These are phyloP conservation scores for Umbilicus rupestris DNA, from an alignment of 164 flowering plant genomes.

Conservation along the genomic window DNA sequence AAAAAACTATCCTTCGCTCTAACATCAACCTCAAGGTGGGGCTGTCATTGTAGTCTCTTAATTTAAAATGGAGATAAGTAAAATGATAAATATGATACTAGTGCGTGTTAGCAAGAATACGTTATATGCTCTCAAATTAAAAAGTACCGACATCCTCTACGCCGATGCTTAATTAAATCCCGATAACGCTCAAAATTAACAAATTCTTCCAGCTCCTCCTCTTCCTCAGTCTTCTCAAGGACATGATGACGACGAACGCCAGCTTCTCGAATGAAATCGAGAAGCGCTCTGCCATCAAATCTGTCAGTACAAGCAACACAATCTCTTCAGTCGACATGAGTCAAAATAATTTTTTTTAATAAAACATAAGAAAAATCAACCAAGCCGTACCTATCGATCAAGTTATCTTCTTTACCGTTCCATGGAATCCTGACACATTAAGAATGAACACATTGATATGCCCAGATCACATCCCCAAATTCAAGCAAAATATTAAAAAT, in stretches of 20 bases:
- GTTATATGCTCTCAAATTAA: constrained; percentile 26
- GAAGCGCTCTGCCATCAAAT: constrained; percentile 97
- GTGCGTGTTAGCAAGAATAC: constrained; percentile 9
- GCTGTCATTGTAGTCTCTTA: constrained; percentile 7
- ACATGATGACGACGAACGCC: constrained; percentile 38
- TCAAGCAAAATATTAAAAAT: background rate
- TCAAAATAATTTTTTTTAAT: too few species aligned
- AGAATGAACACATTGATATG: background rate
- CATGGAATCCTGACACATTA: constrained; percentile 69
- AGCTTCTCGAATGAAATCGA: constrained; percentile 79
- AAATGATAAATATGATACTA: constrained; percentile 2
- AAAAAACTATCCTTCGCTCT: constrained; percentile 2
- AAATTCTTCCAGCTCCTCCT: constrained; percentile 96
- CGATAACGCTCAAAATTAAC: constrained; percentile 99
- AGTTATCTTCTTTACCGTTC: constrained; percentile 82
- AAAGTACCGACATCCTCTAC: constrained; percentile 99
- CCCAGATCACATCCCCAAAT: background rate
- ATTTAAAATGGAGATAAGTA: constrained; percentile 8
- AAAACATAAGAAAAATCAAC: background rate
- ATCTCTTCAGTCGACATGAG: background rate
- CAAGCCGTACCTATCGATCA: constrained; percentile 68
- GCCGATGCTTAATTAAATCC: constrained; percentile 99
- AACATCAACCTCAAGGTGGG: constrained; percentile 2
- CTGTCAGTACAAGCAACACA: constrained; percentile 24
- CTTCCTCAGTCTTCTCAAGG: constrained; percentile 75